phyloP scores from a whole-genome alignment of 345 rosid species.

The Eucalyptus sp. region DNA sequence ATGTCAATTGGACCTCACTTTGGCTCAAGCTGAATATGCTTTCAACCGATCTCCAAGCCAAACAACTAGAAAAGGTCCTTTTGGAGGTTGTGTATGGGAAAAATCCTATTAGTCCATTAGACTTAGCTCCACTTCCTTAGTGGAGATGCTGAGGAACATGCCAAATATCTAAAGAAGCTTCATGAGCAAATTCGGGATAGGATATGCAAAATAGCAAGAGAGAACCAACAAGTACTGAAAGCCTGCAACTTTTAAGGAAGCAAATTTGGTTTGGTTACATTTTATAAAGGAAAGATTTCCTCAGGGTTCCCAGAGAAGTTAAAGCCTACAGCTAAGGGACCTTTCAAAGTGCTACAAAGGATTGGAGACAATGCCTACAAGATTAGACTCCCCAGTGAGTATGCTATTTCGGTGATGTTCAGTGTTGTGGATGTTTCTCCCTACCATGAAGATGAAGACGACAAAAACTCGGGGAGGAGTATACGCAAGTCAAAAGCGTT shows the following conservation, averaged over 20 bases:
- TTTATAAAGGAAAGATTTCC: neutral
- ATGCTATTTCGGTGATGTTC: too few relatives aligned
- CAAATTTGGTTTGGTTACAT: neutral
- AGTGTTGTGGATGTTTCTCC: too few relatives aligned
- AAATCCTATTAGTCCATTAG: neutral
- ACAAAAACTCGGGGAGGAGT: too few relatives aligned
- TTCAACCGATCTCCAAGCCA: neutral
- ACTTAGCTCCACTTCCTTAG: neutral
- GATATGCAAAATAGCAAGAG: neutral
- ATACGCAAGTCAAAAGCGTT: too few relatives aligned
- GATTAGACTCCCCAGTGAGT: too few relatives aligned
- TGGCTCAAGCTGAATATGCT: neutral
- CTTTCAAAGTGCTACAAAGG: too few relatives aligned
- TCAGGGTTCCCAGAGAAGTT: neutral
- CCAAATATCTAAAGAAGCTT: neutral
- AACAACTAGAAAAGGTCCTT: neutral
- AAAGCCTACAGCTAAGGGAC: neutral
- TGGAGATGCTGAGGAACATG: neutral
- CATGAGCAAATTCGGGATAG: neutral
- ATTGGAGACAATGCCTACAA: too few relatives aligned
- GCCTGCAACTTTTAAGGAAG: neutral
- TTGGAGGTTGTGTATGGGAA: neutral
- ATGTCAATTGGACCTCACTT: neutral
- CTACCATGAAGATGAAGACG: too few relatives aligned
- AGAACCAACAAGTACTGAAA: neutral